Conservation (phyloP, 352 stramenopile species). For the Globisporangium radiosum region DNA sequence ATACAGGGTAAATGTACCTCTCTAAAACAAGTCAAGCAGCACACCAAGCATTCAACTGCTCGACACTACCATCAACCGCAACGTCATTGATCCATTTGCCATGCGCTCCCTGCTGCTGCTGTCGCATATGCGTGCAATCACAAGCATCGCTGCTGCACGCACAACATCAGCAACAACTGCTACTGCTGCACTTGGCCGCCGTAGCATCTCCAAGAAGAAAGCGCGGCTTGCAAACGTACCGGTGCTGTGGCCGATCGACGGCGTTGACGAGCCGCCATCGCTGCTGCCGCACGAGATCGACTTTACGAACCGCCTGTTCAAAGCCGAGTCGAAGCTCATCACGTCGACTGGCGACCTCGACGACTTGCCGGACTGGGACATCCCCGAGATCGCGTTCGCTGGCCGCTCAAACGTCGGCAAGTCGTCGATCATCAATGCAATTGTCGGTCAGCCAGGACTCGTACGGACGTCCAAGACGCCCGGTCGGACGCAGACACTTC, state of each 20-base stretch:
- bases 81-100: background rate
- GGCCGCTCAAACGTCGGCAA: slow-evolving; percentile 88
- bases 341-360: slow-evolving; percentile 44
- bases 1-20: too few relatives aligned
- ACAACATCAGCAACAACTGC: background rate
- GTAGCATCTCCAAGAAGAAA: slow-evolving; percentile 49
- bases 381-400: slow-evolving; percentile 81
- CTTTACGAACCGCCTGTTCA: slow-evolving; percentile 53
- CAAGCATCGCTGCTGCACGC: background rate
- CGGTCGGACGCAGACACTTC: slow-evolving; percentile 73
- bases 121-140: background rate
- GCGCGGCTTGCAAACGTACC: slow-evolving; percentile 34
- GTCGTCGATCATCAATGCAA: slow-evolving; percentile 83
- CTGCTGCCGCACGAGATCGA: slow-evolving; percentile 61
- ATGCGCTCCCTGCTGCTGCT: background rate
- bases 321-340: slow-evolving; percentile 52
- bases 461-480: slow-evolving; percentile 81
- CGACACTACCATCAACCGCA: background rate
- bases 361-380: slow-evolving; percentile 60
- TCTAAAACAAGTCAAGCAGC: too few relatives aligned
- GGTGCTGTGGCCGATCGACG: slow-evolving; percentile 49
- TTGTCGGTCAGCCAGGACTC: slow-evolving; percentile 61
- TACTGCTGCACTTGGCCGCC: background rate
- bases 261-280: slow-evolving; percentile 40
- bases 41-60: background rate